Evolutionary conservation across 225 moss, liverwort and hornwort species (phyloP).

Genomic region (Marchantia paleacea): DNA sequence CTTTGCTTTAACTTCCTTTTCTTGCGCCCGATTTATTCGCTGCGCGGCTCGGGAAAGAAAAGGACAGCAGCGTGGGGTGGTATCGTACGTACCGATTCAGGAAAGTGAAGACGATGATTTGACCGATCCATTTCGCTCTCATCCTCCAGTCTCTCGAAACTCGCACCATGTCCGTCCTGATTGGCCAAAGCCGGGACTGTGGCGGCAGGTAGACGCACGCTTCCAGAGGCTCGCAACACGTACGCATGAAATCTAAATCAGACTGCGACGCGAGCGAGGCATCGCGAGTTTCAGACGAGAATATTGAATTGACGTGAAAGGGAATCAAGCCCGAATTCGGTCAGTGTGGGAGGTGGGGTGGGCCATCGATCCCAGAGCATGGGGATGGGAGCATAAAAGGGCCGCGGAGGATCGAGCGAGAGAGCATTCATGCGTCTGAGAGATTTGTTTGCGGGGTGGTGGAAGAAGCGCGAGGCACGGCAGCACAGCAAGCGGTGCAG

Average conservation of each 20-base stretch:
- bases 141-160: background rate
- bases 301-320: too few relatives aligned
- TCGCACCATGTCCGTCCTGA: background rate
- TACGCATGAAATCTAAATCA: background rate
- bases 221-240: background rate
- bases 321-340: too few relatives aligned
- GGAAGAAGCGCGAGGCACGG: background rate
- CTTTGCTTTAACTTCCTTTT: background rate
- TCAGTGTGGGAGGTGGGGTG: background rate
- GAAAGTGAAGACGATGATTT: background rate
- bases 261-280: background rate
- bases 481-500: background rate
- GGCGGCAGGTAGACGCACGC: background rate
- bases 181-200: background rate
- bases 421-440: background rate
- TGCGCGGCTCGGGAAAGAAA: background rate
- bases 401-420: background rate
- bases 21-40: background rate
- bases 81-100: background rate
- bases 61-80: background rate
- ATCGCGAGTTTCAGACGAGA: background rate
- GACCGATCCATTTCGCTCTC: background rate
- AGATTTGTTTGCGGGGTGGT: background rate
- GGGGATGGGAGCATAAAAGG: constrained; percentile 1
- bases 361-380: background rate